phyloP scores from a whole-genome alignment of 2,329 filamentous ascomycete genomes.

The Fusarium floridanum region DNA sequence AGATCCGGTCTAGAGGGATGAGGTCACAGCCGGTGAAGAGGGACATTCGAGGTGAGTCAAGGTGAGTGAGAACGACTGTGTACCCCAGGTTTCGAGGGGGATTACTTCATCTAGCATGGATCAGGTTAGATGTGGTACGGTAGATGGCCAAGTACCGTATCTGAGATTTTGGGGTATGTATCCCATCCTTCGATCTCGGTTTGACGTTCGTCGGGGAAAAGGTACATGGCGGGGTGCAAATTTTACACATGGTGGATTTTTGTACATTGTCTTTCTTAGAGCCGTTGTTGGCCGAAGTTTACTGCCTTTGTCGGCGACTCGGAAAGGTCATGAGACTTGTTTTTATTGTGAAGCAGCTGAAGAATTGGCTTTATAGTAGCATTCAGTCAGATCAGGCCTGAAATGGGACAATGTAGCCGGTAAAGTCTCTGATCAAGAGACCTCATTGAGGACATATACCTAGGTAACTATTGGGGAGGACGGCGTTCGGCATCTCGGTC shows the following conservation, averaged over 20 bases:
- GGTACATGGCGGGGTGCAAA: background rate
- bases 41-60: conserved; percentile 19
- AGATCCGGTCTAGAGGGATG: conserved; percentile 8
- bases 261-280: background rate
- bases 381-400: background rate
- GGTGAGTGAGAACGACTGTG: conserved; percentile 18
- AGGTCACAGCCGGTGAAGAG: conserved; percentile 5
- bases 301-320: background rate
- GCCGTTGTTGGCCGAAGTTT: background rate
- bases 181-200: background rate
- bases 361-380: background rate
- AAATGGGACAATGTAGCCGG: background rate
- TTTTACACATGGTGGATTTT: background rate
- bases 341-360: background rate
- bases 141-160: conserved; percentile 1
- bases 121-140: conserved; percentile 8
- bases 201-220: background rate
- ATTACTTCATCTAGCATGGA: conserved; percentile 13
- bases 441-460: background rate
- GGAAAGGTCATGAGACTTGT: background rate
- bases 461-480: background rate
- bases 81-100: conserved; percentile 27
- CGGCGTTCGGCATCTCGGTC: conserved; percentile 60
- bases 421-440: background rate
- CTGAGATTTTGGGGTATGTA: conserved; percentile 3